Conservation (phyloP, 1,284 basidiomycete genomes). For the Porogramme epimiltina region DNA sequence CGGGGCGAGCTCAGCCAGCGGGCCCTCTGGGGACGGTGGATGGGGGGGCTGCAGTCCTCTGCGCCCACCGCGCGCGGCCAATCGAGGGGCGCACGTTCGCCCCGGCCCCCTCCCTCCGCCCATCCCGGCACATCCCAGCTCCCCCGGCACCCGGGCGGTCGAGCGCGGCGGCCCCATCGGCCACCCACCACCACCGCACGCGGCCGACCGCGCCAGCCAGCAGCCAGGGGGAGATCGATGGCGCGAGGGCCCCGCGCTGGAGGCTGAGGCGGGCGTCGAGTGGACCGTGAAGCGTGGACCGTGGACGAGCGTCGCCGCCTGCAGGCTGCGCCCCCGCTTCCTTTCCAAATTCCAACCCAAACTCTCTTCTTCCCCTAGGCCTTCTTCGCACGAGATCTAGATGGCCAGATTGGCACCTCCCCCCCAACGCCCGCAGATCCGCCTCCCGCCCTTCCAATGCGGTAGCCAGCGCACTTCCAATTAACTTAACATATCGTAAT, state of each 20-base stretch:
- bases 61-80: too few species aligned
- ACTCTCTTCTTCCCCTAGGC: constrained; percentile 16
- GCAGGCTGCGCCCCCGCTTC: neutral
- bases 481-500: constrained; percentile 9
- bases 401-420: constrained; percentile 10
- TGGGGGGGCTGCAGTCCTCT: too few species aligned
- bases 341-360: too few species aligned
- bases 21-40: neutral
- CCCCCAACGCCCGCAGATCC: constrained; percentile 11
- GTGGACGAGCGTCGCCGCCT: too few species aligned
- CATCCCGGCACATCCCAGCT: constrained; percentile 5
- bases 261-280: too few species aligned
- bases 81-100: constrained; percentile 47
- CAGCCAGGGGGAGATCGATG: neutral
- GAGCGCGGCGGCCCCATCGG: constrained; percentile 6
- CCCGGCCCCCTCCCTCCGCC: constrained; percentile 20
- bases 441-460: neutral
- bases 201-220: neutral
- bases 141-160: neutral
- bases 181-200: neutral
- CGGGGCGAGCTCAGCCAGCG: neutral
- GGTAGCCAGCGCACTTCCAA: constrained; percentile 1
- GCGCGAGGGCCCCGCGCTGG: too few species aligned
- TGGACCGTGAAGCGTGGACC: neutral
- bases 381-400: constrained; percentile 2